Base-by-base conservation (phyloP, 176 grass and related monocot species). In the Echinochloa phyllopogon region DNA sequence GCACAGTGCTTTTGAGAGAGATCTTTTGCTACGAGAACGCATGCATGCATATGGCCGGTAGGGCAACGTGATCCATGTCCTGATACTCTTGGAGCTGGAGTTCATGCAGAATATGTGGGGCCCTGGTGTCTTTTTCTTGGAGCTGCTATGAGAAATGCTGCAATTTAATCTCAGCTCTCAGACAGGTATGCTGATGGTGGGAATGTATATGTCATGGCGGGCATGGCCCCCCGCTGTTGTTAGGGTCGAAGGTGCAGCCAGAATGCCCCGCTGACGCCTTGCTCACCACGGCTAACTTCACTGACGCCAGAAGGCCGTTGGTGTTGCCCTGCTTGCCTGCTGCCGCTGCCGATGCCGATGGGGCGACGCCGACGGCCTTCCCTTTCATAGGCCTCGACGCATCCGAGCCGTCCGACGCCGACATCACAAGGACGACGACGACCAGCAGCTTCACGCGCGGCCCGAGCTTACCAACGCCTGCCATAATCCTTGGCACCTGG, bases 51-150 rank as follows among this genome's bases (percentile, higher is more conserved):
- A 61, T 33, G 29, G 29, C 29, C 59, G 70, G 78, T 82, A 77
- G 83, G 88, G 55, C 78, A 72, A 58, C 2, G 65, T 62, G 47
- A 13, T 23, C 20, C 79, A n/a, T 79, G 84, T 84, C 80, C 18
- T 60, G 65, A 87, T 51, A 20, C 67, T 9, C 67, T 87, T 75
- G 89, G 84, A 79, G 23, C 50, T 51, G 60, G 74, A 90, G 84
- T 87, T 79, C 80, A 67, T 49, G 79, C 74, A 42, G 65, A 48
- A 40, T 82, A 39, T 78, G 60, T 41, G 40, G 73, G 27, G 6
- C 24, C 43, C 33, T 38, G 37, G 6, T 79, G 65, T 14, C 15
- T 11, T 61, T 47, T 15, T 8, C 13, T 18, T 42, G n/a, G n/a
- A n/a, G n/a, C n/a, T n/a, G 20, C 33, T 40, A 11, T 9, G 36